phyloP scores from a whole-genome alignment of 73 alveolate species.

The Stentor coeruleus region DNA sequence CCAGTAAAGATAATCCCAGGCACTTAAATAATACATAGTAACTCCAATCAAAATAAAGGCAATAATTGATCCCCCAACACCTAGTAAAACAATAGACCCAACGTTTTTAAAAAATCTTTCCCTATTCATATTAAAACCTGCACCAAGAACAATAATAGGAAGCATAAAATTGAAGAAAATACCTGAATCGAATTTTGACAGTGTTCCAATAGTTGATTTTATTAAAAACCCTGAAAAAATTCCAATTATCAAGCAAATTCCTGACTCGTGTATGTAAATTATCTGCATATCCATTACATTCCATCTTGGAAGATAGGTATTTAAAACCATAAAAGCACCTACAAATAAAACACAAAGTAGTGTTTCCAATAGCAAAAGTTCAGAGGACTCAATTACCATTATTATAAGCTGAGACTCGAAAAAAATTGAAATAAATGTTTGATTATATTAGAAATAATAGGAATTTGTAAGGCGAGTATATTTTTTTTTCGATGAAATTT shows the following conservation, averaged over 20 bases:
- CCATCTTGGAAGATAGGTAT: slow-evolving; percentile 12
- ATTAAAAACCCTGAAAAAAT: slow-evolving; percentile 56
- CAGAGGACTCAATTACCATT: too few species aligned
- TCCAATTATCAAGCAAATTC: slow-evolving; percentile 68
- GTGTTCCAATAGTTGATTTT: slow-evolving; percentile 31
- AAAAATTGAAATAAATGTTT: too few species aligned
- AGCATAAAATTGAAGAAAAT: slow-evolving; percentile 90
- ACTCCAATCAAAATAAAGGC: slow-evolving; percentile 68
- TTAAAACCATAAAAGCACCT: not conserved
- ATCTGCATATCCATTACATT: not conserved
- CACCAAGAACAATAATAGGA: slow-evolving; percentile 94
- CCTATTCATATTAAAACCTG: slow-evolving; percentile 89
- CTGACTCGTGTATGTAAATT: slow-evolving; percentile 70
- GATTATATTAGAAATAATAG: too few species aligned
- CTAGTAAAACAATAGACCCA: slow-evolving; percentile 73
- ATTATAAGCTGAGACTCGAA: too few species aligned
- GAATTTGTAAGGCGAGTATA: too few species aligned
- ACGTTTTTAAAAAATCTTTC: slow-evolving; percentile 76
- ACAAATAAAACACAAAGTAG: not conserved
- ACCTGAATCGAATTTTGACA: slow-evolving; percentile 33
- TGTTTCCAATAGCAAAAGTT: not conserved
- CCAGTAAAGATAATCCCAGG: slow-evolving; percentile 44
- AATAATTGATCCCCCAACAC: slow-evolving; percentile 80
- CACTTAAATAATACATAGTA: slow-evolving; percentile 44
- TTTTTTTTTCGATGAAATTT: too few species aligned